Conservation (phyloP, 495 filamentous ascomycete genomes). For the Hamigera avellanea region DNA sequence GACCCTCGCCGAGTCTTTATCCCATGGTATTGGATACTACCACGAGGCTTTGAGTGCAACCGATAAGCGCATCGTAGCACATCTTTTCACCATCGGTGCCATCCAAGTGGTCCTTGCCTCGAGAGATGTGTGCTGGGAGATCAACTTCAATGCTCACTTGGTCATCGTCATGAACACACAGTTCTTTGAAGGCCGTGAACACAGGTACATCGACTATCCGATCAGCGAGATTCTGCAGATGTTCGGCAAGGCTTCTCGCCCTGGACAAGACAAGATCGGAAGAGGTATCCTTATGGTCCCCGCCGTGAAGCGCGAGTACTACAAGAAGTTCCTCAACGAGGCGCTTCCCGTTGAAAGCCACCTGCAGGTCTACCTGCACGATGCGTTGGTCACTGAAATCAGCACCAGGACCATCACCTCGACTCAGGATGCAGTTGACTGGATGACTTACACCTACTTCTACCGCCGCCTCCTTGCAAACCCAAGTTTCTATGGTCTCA, state of each 20-base stretch:
- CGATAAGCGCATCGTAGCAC: slow-evolving; percentile 87
- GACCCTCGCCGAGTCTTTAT: slow-evolving; percentile 80
- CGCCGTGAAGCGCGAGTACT: slow-evolving; percentile 88
- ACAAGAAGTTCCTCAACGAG: slow-evolving; percentile 97
- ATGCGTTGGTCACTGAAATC: slow-evolving; percentile 94
- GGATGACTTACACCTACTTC: slow-evolving; percentile 97
- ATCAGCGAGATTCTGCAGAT: slow-evolving; percentile 98
- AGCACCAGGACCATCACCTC: slow-evolving; percentile 88
- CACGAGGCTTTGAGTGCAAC: slow-evolving; percentile 82
- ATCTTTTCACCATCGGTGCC: slow-evolving; percentile 82
- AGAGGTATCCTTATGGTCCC: slow-evolving; percentile 93
- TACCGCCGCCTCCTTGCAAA: slow-evolving; percentile 95
- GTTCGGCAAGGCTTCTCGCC: slow-evolving; percentile 86
- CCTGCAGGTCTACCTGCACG: slow-evolving; percentile 79
- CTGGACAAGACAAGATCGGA: slow-evolving; percentile 66
- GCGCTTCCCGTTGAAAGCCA: slow-evolving; percentile 93
- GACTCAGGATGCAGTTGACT: slow-evolving; percentile 95
- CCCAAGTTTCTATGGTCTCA: slow-evolving; percentile 89
- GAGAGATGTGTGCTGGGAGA: slow-evolving; percentile 92
- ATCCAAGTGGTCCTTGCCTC: slow-evolving; percentile 91
- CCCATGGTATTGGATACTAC: slow-evolving; percentile 93
- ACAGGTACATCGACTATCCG: slow-evolving; percentile 95
- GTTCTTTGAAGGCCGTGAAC: slow-evolving; percentile 92
- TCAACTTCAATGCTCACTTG: slow-evolving; percentile 76
- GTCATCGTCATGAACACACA: slow-evolving; percentile 99